Conservation (phyloP, 2,329 filamentous ascomycete genomes). For the Trichothecium roseum region DNA sequence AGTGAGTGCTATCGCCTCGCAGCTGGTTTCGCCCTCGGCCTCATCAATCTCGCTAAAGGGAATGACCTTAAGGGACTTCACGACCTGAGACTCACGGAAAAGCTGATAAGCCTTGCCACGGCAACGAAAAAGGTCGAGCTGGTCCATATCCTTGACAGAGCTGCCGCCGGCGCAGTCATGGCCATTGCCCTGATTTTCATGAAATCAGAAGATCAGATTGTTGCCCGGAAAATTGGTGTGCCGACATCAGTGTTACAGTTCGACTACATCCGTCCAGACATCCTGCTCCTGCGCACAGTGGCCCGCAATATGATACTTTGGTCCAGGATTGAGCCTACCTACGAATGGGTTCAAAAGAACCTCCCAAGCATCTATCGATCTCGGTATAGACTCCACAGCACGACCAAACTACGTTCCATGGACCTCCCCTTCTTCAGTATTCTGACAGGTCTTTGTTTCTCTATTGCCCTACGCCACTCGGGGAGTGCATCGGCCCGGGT, state of each 20-base stretch:
- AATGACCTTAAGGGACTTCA: conserved; percentile 79
- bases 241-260: conserved; percentile 86
- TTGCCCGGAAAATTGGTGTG: conserved; percentile 87
- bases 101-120: conserved; percentile 75
- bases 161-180: conserved; percentile 85
- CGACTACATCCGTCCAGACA: conserved; percentile 89
- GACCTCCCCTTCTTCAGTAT: conserved; percentile 93
- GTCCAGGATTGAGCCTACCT: conserved; percentile 65
- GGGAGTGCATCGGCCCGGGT: conserved; percentile 61
- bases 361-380: conserved; percentile 61
- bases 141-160: conserved; percentile 86
- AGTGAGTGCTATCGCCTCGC: conserved; percentile 96
- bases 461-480: conserved; percentile 62
- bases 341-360: conserved; percentile 65
- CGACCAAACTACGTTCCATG: conserved; percentile 58
- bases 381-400: conserved; percentile 47
- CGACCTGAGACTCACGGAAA: conserved; percentile 87
- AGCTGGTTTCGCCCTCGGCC: conserved; percentile 83
- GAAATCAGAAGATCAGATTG: conserved; percentile 82
- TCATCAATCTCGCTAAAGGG: conserved; percentile 91
- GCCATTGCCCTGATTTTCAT: conserved; percentile 89
- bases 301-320: conserved; percentile 90
- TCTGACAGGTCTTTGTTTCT: conserved; percentile 77
- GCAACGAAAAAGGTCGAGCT: conserved; percentile 84
- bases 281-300: conserved; percentile 80